These are phyloP conservation scores for Sistotremastrum suecicum DNA, from an alignment of 768 basidiomycete species.

Conservation along the genomic window DNA sequence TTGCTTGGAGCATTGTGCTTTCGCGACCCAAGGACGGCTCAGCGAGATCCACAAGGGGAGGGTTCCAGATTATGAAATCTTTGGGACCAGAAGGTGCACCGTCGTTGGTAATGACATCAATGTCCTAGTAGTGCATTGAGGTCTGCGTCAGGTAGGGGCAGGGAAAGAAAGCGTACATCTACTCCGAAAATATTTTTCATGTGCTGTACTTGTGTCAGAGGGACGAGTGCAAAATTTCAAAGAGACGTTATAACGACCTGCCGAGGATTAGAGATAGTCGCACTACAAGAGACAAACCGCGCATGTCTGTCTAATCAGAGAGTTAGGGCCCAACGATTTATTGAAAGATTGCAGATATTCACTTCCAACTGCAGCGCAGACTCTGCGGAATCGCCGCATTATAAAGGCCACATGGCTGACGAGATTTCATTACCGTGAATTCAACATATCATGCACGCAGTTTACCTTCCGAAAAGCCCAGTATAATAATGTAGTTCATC, in stretches of 20 bases:
- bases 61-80: conserved; percentile 70
- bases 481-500: conserved; percentile 85
- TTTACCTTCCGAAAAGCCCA: conserved; percentile 64
- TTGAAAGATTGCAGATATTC: conserved; percentile 12
- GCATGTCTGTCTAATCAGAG: conserved; percentile 31
- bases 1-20: conserved; percentile 55
- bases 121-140: conserved; percentile 21
- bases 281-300: conserved; percentile 75
- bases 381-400: conserved; percentile 57
- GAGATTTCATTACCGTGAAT: background rate
- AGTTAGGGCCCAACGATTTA: conserved; percentile 2
- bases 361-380: conserved; percentile 72
- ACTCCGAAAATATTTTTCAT: conserved; percentile 70
- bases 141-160: background rate
- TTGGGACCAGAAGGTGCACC: conserved; percentile 73
- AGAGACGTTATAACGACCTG: conserved; percentile 8
- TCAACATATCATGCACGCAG: background rate
- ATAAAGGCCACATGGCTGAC: conserved; percentile 69
- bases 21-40: conserved; percentile 39
- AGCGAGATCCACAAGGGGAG: conserved; percentile 39
- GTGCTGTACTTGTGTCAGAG: conserved; percentile 23
- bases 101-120: conserved; percentile 61
- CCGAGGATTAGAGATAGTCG: conserved; percentile 66
- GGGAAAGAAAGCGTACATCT: conserved; percentile 16
- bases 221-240: background rate